These are phyloP conservation scores for Rhodotorula sphaerocarpa DNA, from an alignment of 768 basidiomycete species.

Conservation along the genomic window DNA sequence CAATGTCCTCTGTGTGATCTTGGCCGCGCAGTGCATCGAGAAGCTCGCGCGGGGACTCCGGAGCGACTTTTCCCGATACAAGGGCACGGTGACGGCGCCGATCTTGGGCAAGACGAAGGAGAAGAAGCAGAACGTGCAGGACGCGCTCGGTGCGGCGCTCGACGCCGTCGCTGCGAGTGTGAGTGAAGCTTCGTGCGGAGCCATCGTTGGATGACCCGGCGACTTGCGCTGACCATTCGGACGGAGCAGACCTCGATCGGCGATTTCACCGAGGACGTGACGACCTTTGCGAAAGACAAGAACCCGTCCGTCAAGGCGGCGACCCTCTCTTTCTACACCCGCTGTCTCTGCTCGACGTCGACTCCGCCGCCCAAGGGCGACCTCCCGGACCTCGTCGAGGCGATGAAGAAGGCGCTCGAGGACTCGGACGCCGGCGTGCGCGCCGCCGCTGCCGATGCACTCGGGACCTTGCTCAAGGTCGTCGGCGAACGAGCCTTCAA, in stretches of 20 bases:
- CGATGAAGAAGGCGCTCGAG: slow-evolving; percentile 65
- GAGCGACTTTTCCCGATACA: slow-evolving; percentile 62
- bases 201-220: no score
- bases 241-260: slow-evolving; percentile 59
- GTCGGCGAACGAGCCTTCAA: slow-evolving; percentile 86
- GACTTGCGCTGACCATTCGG: slow-evolving; percentile 5
- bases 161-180: slow-evolving; percentile 83
- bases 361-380: slow-evolving; percentile 63
- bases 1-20: slow-evolving; percentile 89
- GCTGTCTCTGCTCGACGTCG: slow-evolving; percentile 65
- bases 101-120: slow-evolving; percentile 90
- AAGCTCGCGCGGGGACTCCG: slow-evolving; percentile 75
- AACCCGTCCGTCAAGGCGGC: slow-evolving; percentile 96
- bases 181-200: slow-evolving; percentile 40
- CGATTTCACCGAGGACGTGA: slow-evolving; percentile 74
- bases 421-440: slow-evolving; percentile 83
- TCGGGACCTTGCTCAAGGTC: slow-evolving; percentile 93
- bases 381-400: slow-evolving; percentile 71
- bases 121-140: slow-evolving; percentile 80
- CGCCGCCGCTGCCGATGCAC: slow-evolving; percentile 74
- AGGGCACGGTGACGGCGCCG: slow-evolving; percentile 61
- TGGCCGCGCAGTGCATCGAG: slow-evolving; percentile 75
- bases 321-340: slow-evolving; percentile 72
- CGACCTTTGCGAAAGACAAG: slow-evolving; percentile 69
- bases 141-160: slow-evolving; percentile 74